Conservation (phyloP, 2,329 filamentous ascomycete genomes). For the Teratosphaeria gauchensis region DNA sequence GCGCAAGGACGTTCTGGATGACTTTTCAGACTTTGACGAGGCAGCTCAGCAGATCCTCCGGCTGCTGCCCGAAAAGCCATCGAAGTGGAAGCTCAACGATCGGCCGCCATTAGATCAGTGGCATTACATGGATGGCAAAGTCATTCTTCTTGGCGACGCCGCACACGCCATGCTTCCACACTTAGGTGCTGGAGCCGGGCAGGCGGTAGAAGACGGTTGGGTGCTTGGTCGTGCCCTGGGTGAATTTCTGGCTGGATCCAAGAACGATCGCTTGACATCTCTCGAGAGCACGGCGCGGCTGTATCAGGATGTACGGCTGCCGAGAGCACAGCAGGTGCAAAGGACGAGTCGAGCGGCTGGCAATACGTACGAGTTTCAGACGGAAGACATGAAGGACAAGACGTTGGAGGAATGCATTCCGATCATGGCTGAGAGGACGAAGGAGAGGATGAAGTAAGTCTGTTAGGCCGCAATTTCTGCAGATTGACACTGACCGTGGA, state of each 20-base stretch:
- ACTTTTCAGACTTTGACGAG: slow-evolving; percentile 15
- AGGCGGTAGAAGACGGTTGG: slow-evolving; percentile 38
- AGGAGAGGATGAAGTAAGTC: slow-evolving; percentile 29
- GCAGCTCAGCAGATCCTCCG: slow-evolving; percentile 18
- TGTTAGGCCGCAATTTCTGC: slow-evolving; percentile 8
- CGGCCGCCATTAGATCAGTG: slow-evolving; percentile 26
- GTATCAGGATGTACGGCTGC: slow-evolving; percentile 27
- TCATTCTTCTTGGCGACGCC: slow-evolving; percentile 49
- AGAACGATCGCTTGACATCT: slow-evolving; percentile 4
- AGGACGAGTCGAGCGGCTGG: slow-evolving; percentile 24
- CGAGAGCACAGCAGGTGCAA: slow-evolving; percentile 27
- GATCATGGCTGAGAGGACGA: slow-evolving; percentile 23
- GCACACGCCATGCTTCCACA: slow-evolving; percentile 52
- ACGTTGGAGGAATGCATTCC: slow-evolving; percentile 29
- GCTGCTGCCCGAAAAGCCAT: slow-evolving; percentile 13
- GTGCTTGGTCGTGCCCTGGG: slow-evolving; percentile 30
- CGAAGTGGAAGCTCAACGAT: slow-evolving; percentile 19
- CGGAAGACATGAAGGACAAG: slow-evolving; percentile 25
- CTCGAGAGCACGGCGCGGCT: slow-evolving; percentile 20
- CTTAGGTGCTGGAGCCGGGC: slow-evolving; percentile 30
- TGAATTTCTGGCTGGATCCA: slow-evolving; percentile 13
- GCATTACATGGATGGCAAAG: slow-evolving; percentile 32
- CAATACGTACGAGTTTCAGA: slow-evolving; percentile 28
- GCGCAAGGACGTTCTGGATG: slow-evolving; percentile 14
- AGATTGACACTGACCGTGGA: neutral